Evolutionary conservation across 768 basidiomycete species (phyloP), one percentile per base, ranked within the genome.

Genomic region (Ramaria sp.): DNA sequence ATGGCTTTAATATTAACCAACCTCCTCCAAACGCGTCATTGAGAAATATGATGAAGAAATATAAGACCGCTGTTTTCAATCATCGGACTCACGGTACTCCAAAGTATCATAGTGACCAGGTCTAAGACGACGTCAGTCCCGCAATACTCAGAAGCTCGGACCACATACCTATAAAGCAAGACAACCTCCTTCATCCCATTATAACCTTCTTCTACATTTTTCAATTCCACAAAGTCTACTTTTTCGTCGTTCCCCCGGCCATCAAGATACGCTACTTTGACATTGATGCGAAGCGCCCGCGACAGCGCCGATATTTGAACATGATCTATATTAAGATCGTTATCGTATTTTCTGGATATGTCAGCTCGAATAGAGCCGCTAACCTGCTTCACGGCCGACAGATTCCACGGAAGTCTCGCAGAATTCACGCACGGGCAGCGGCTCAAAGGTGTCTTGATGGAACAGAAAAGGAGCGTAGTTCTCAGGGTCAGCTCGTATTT

Each of bases 81-180:
- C 34, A 34, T 55, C 53, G 2, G 28, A 7, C 15, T 55, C 53
- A 5, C 53, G 53, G 44, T 45, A 55, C 30, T 64, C 63, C 18
- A 88, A 69, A 48, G 92, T 83, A 68, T 94, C 91, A 67, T 88
- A 94, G 65, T 94, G 91, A 8, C 91, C 90, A 18, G 91, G 90
- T 48, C 89, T 90, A 55, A 12, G 50, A 51, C 44, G 8, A 52
- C n/a, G 12, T 52, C 48, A 57, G 39, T 27, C 18, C 58, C 28
- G 12, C 18, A 54, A 36, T 32, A 55, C 48, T 7, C 25, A 10
- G 9, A 34, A 34, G 30, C 48, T 38, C 32, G 37, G 27, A 61
- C 5, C 43, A 61, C 78, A 59, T 59, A 89, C 90, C 88, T 73
- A 68, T 90, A 92, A 28, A 93, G 69, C 56, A 93, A 65, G 47